Conservation (phyloP, 495 filamentous ascomycete species). For the Daldinia grandis region DNA sequence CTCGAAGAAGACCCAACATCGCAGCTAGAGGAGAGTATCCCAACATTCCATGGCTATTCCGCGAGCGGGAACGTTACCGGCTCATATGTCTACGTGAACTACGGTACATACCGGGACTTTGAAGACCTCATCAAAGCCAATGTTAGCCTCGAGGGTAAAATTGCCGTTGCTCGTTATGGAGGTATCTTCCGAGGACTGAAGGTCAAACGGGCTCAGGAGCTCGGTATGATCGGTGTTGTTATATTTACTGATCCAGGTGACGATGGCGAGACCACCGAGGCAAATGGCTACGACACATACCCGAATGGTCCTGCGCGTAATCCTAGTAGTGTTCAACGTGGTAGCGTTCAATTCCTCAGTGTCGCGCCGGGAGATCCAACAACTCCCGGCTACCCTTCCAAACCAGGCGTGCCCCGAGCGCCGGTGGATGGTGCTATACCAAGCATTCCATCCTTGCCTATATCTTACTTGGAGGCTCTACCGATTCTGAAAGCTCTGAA, state of each 20-base stretch:
- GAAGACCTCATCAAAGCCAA: conserved; percentile 82
- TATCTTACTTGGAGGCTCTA: conserved; percentile 86
- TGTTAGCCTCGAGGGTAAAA: conserved; percentile 80
- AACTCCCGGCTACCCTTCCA: conserved; percentile 92
- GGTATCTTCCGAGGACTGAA: conserved; percentile 89
- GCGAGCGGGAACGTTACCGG: conserved; percentile 91
- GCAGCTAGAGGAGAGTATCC: conserved; percentile 74
- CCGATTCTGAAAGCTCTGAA: conserved; percentile 90
- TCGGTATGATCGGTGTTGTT: conserved; percentile 87
- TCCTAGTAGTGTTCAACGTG: conserved; percentile 88
- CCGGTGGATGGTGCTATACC: conserved; percentile 74
- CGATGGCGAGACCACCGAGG: conserved; percentile 81
- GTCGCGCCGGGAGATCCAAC: conserved; percentile 72
- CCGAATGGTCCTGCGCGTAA: conserved; percentile 88
- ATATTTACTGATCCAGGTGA: conserved; percentile 91
- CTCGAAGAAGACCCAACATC: conserved; percentile 86
- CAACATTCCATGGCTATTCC: conserved; percentile 96
- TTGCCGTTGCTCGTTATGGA: conserved; percentile 88
- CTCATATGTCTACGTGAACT: conserved; percentile 81
- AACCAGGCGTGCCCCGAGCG: conserved; percentile 83
- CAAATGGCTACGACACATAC: conserved; percentile 81
- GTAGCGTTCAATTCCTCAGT: conserved; percentile 87
- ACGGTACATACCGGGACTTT: conserved; percentile 84
- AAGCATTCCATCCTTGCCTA: conserved; percentile 88
- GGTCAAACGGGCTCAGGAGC: conserved; percentile 89